Evolutionary conservation across 148 eudicot genomes (phyloP), one percentile per base, ranked within the genome.

Genomic region (Camellia granthamiana): DNA sequence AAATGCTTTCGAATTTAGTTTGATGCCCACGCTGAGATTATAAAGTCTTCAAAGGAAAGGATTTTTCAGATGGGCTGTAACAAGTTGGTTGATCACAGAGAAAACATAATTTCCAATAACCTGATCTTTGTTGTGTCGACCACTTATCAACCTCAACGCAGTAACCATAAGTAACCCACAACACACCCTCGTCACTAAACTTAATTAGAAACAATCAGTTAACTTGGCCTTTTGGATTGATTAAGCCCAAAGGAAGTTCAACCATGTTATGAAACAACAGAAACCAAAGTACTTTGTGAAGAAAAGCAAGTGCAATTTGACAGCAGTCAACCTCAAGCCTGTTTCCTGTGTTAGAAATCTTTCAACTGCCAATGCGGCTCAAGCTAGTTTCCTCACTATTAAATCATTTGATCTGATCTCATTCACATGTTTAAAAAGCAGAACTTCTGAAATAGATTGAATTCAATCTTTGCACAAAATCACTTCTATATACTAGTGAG

Each of bases 401-500:
- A 72, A 72, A 21, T 42, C 42, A 72, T 19, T 59, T 2, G 19
- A 19, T 16, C 41, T 5, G 7, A 21, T 51, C 9, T 49, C 75
- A 72, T 10, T 42, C 51, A 51, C 21, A 19, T 43, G 16, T 44
- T 62, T 7, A 12, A 62, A 76, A 8, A 63, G 69, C 64, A 75
- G 63, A 2, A 63, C 44, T n/a, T 76, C 16, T 11, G 30, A 1
- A n/a, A 61, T 4, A 43, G 42, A n/a, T 14, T 19, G 56, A 61
- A 47, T 3, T 7, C 6, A 38, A 19, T 60, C 68, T 58, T 56
- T 47, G 13, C 60, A 72, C 68, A 46, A 58, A 72, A 72, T 58
- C 70, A 38, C 42, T 68, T 76, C 78, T 15, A 58, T 72, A 65
- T 43, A 49, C 70, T 69, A 69, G 54, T 52, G 68, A 90, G 69